phyloP scores from a whole-genome alignment of 371 early-diverging fungal genomes.

The Nosema bombycis region DNA sequence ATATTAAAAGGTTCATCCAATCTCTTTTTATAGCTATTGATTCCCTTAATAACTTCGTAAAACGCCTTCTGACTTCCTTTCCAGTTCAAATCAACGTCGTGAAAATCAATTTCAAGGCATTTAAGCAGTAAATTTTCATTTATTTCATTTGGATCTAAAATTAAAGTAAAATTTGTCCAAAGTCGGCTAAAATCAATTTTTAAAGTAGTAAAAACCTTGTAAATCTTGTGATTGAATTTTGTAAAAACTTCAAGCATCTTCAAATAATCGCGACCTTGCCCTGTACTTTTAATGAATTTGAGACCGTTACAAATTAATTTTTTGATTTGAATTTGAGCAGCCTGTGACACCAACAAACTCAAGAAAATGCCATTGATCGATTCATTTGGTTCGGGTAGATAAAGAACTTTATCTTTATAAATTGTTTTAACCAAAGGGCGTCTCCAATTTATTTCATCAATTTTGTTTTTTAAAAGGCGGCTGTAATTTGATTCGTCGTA shows the following conservation, averaged over 20 bases:
- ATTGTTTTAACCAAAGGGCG: neutral
- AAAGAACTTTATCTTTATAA: neutral
- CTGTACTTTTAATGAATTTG: neutral
- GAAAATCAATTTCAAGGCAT: constrained; percentile 4
- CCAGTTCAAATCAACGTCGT: constrained; percentile 19
- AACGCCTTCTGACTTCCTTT: too few species aligned
- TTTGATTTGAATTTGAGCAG: constrained; percentile 3
- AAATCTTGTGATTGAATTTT: constrained; percentile 8
- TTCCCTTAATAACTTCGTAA: too few species aligned
- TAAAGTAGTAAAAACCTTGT: constrained; percentile 4
- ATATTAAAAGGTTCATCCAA: too few species aligned
- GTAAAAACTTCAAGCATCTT: constrained; percentile 4
- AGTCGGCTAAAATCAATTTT: neutral
- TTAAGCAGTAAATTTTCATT: constrained; percentile 11
- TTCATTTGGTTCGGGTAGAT: too few species aligned
- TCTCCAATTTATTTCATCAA: neutral
- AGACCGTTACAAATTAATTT: constrained; percentile 24
- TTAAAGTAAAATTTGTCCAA: constrained; percentile 9
- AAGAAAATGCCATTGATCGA: too few species aligned
- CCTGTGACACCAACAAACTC: constrained; percentile 5
- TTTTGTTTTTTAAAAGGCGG: neutral
- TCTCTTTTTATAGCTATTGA: too few species aligned
- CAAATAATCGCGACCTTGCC: neutral
- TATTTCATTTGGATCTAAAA: constrained; percentile 4
- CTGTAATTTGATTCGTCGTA: too few species aligned